Evolutionary conservation across 352 stramenopile genomes (phyloP), one percentile per base, ranked within the genome.

Genomic region (Globisporangium barbulae): DNA sequence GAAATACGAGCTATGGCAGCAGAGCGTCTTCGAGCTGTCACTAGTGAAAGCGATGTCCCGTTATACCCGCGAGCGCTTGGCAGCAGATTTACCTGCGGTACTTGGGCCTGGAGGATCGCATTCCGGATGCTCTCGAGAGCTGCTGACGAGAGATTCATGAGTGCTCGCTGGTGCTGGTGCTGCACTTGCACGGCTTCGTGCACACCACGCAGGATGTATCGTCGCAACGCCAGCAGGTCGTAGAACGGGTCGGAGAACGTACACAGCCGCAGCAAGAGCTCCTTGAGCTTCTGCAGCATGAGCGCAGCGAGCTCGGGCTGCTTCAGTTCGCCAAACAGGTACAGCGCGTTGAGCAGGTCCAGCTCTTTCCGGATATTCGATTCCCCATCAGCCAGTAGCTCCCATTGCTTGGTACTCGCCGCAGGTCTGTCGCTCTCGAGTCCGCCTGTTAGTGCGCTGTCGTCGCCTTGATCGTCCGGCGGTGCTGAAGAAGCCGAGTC

Each of bases 131-230:
- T 77, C 21, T 47, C 44, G n/a, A 64, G 50, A 19, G 33, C 47
- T 3, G 52, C 31, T 2, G 37, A 21, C 21, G 56, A 56, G 13
- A 67, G 13, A 19, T 47, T 35, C 5, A 71, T 21, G 4, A 64
- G 54, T 13, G 69, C 49, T 31, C 70, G 69, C 42, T 74, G 67
- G n/a, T 85, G 76, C 41, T 81, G 74, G 41, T 86, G 79, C 37
- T 85, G 76, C 13, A 66, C 41, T 0, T 66, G 62, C 6, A 87
- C 70, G 0, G 81, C 80, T 5, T 85, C 79, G 47, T 87, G 75
- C 41, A 93, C 75, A 30, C 72, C 83, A 0, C 75, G 71, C 39
- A 94, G 65, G 52, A 94, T 83, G 33, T 86, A 72, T 0, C 73
- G 68, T 1, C 79, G 69, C 30, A 92, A 65, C 25, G 71, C 69